Evolutionary conservation across 106 monocot species (phyloP), one percentile per base, ranked within the genome.

Genomic region (Platanthera zijinensis): DNA sequence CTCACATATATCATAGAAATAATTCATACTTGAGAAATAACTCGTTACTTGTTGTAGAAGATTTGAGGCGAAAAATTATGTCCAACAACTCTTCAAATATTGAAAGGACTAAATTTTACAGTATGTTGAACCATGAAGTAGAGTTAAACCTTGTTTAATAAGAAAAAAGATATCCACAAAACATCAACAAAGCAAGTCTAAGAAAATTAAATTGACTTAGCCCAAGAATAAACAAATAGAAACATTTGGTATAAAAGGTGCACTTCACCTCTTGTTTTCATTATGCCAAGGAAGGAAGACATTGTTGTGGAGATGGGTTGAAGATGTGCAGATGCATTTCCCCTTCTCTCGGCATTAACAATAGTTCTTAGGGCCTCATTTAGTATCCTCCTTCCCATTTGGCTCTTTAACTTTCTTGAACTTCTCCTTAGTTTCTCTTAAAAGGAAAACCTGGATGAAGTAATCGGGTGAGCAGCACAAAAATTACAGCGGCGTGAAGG

Each of bases 341-440:
- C 86, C 28, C 92, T 80, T 74, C 80, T 80, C 80, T 92, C 92
- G 63, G 92, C 89, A 59, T 92, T 92, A 64, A 92, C 92, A 25
- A 92, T 92, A 48, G 71, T 89, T 75, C 86, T 71, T 74, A 92
- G 83, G 15, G 92, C 92, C 6, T 92, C 89, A 81, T 92, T 92
- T 51, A 92, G 83, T 53, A 92, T 92, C 79, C 89, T 80, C 25
- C 92, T 82, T 51, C 92, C 92, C 92, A 92, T 90, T 74, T 51
- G 72, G 9, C 51, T 11, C 51, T 51, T 51, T 70, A 63, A 61
- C 21, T 61, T 61, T 61, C 19, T 8, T 21, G 6, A n/a, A 21
- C 21, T 61, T 61, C 59, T 61, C 59, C 21, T 21, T 19, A 21
- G 59, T 0, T 19, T 61, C 5, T 61, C 56, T 56, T 39, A n/a